Percentiles rank a stretch among this genome's conserved stretches.
These are phyloP conservation scores for Thozetella sp. DNA, from an alignment of 495 filamentous ascomycete species.

Conservation along the genomic window DNA sequence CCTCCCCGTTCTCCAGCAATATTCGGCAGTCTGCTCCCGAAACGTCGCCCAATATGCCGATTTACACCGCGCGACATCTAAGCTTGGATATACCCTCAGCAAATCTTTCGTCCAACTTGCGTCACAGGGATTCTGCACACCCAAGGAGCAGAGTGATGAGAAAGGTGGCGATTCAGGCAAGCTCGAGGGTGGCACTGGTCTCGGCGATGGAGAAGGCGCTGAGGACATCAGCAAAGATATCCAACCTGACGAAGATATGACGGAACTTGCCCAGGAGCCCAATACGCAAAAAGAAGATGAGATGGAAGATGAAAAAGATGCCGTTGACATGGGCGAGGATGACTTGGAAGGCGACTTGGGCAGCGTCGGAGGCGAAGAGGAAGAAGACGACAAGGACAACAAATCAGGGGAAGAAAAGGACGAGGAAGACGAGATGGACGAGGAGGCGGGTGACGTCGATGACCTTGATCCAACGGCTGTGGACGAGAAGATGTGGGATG, in stretches of 20 bases:
- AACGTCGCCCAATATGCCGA: conserved; percentile 51
- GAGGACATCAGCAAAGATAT: conserved; percentile 99
- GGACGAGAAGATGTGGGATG: conserved; percentile 99
- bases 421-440: conserved; percentile 77
- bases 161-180: conserved; percentile 69
- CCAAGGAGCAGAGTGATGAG: conserved; percentile 71
- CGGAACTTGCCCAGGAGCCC: conserved; percentile 84
- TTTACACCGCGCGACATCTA: conserved; percentile 70
- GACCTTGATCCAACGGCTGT: conserved; percentile 85
- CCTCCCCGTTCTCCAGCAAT: conserved; percentile 76
- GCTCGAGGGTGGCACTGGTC: conserved; percentile 88
- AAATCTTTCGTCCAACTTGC: conserved; percentile 76
- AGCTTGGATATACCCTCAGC: conserved; percentile 71
- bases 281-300: conserved; percentile 70
- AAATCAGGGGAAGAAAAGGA: conserved; percentile 51
- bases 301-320: conserved; percentile 80
- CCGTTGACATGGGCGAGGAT: conserved; percentile 92
- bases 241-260: conserved; percentile 87
- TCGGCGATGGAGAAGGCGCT: conserved; percentile 93
- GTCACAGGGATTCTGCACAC: conserved; percentile 87
- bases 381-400: conserved; percentile 54
- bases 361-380: conserved; percentile 60
- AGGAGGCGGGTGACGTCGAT: conserved; percentile 87
- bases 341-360: conserved; percentile 82
- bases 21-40: conserved; percentile 58